Conservation (phyloP, 495 filamentous ascomycete species). For the Penicillium taxi region DNA sequence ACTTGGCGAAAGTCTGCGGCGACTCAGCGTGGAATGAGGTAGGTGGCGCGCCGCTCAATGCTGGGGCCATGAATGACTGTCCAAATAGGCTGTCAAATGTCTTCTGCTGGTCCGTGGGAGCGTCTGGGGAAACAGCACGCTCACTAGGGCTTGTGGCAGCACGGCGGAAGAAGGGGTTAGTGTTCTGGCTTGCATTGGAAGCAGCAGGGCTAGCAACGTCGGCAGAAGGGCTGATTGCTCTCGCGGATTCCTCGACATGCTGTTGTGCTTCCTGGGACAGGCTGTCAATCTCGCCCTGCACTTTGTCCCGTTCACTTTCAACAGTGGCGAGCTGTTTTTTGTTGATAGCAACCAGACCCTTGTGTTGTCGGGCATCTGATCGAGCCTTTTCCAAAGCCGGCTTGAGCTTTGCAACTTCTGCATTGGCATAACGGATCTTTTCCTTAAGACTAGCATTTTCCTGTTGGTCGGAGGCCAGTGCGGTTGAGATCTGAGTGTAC, state of each 20-base stretch:
- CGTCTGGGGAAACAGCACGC: slow-evolving; percentile 42
- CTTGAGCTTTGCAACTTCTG: slow-evolving; percentile 71
- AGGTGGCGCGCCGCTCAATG: slow-evolving; percentile 39
- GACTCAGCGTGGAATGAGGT: slow-evolving; percentile 63
- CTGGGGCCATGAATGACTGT: slow-evolving; percentile 53
- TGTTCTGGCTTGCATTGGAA: slow-evolving; percentile 68
- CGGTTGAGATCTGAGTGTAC: slow-evolving; percentile 64
- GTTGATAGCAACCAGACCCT: slow-evolving; percentile 91
- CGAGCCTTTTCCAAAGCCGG: slow-evolving; percentile 86
- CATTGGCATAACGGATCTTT: slow-evolving; percentile 71
- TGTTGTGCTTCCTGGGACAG: slow-evolving; percentile 48
- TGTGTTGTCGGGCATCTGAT: slow-evolving; percentile 84
- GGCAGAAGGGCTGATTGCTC: slow-evolving; percentile 36
- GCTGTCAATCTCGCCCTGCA: slow-evolving; percentile 68
- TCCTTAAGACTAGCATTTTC: slow-evolving; percentile 85
- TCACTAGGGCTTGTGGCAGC: slow-evolving; percentile 55
- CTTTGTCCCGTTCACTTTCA: slow-evolving; percentile 77
- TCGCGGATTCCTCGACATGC: slow-evolving; percentile 29
- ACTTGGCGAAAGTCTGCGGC: slow-evolving; percentile 25
- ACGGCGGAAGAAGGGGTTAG: slow-evolving; percentile 83
- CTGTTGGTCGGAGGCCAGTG: slow-evolving; percentile 76
- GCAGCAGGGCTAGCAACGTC: slow-evolving; percentile 55
- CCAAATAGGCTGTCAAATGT: slow-evolving; percentile 90
- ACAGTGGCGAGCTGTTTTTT: slow-evolving; percentile 91
- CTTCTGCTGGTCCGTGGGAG: slow-evolving; percentile 47